Conservation (phyloP, 2,329 filamentous ascomycete genomes). For the Trichoderma hamatum region DNA sequence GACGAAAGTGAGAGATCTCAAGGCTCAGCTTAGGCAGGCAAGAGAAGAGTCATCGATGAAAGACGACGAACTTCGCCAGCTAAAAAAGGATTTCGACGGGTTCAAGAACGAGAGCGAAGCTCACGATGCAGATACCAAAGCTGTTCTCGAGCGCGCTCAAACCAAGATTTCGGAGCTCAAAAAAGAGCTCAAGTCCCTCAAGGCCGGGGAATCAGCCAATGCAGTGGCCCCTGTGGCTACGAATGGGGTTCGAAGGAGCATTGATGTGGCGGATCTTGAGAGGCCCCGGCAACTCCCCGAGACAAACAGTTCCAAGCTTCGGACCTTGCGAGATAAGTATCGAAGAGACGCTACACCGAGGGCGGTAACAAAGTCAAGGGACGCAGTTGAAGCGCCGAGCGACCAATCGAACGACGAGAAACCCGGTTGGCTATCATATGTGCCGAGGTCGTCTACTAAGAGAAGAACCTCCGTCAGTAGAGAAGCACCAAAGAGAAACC, state of each 20-base stretch:
- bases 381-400: constrained; percentile 29
- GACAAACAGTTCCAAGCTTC: constrained; percentile 29
- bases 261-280: constrained; percentile 35
- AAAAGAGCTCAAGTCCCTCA: constrained; percentile 54
- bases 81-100: constrained; percentile 57
- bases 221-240: constrained; percentile 12
- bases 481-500: constrained; percentile 37
- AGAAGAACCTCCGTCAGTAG: constrained; percentile 44
- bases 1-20: constrained; percentile 43
- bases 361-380: constrained; percentile 28
- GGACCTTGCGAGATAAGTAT: constrained; percentile 43
- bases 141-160: constrained; percentile 59
- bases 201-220: constrained; percentile 34
- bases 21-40: constrained; percentile 48
- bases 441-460: constrained; percentile 46
- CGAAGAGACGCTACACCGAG: constrained; percentile 35
- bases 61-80: constrained; percentile 52
- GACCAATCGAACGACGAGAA: constrained; percentile 38
- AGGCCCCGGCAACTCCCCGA: constrained; percentile 30
- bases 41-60: constrained; percentile 51
- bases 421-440: constrained; percentile 47
- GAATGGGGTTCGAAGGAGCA: constrained; percentile 32
- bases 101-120: constrained; percentile 58
- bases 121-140: constrained; percentile 58
- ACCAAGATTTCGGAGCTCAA: constrained; percentile 60